Evolutionary conservation across 1,139 yeast species (phyloP), one percentile per base, ranked within the genome.

Genomic region (Pichia sp.): DNA sequence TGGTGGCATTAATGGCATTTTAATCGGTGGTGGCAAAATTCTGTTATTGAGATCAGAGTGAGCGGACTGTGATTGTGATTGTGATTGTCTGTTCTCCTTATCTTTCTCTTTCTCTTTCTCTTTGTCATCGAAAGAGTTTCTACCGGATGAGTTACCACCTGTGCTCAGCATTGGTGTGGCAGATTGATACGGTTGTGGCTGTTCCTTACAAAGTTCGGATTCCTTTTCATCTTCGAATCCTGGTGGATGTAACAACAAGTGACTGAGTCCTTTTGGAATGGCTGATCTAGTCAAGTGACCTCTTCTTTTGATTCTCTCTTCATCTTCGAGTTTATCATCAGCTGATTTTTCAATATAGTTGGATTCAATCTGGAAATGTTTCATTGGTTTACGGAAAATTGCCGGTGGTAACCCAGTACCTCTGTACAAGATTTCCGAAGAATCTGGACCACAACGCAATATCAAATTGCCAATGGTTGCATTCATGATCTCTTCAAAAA

Each of bases 401-500:
- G 76, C 76, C 11, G 77, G 76, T n/a, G 77, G 76, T 69, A 72
- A 66, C 16, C 74, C 75, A 22, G 32, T 39, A 27, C 47, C 47
- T 31, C 34, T 39, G 38, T 66, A 64, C 10, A 70, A 59, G 20
- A 71, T 53, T 42, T 71, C 76, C 2, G 73, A 62, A 4, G 77
- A 68, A 50, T 70, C 72, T 2, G 75, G 74, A 1, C 77, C 76
- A 57, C 77, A 71, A 46, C 77, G 58, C 36, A 70, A 67, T 31
- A 70, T 68, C 43, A 71, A 51, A 41, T 71, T 71, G 22, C 72
- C 75, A 23, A 70, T 64, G 0, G 81, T 75, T 5, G 78, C 77
- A 45, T 66, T 61, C 69, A 74, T 69, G 41, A 75, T 56, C 47
- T 72, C 76, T 49, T 75, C 82, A 56, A 74, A 74, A 3, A 78